Evolutionary conservation across 768 basidiomycete species (phyloP).

Genomic region (Hygrocybe punicea): DNA sequence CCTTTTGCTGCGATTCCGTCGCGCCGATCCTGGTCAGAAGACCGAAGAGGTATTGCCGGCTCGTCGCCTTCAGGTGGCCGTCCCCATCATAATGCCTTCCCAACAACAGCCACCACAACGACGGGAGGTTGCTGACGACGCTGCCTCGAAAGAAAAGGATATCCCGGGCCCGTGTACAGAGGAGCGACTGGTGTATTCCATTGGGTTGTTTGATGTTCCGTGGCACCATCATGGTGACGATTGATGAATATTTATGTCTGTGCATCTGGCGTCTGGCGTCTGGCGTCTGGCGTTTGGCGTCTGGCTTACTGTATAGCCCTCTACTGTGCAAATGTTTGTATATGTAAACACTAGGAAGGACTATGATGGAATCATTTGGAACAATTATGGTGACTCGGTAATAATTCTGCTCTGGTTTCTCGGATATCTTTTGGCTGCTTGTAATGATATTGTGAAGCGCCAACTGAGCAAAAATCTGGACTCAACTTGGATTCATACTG

Average conservation of each 20-base stretch:
- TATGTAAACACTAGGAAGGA: no score
- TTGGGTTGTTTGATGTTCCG: slow-evolving; percentile 36
- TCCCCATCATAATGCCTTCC: slow-evolving; percentile 42
- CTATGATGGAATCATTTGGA: no score
- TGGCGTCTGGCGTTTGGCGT: no score
- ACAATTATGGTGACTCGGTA: no score
- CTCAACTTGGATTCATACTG: no score
- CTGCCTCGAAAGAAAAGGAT: slow-evolving; percentile 7
- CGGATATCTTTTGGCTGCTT: no score
- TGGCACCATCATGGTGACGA: slow-evolving; percentile 18
- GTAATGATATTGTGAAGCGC: no score
- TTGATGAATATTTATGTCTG: not conserved
- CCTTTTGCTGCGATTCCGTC: not conserved
- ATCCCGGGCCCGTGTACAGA: slow-evolving; percentile 3
- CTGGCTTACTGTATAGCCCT: no score
- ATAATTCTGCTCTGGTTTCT: no score
- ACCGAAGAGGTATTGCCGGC: not conserved
- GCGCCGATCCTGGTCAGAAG: not conserved
- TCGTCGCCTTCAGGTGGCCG: slow-evolving; percentile 25
- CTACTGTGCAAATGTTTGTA: no score
- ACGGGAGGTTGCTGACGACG: not conserved
- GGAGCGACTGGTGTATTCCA: slow-evolving; percentile 24
- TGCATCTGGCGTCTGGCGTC: not conserved
- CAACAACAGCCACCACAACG: not conserved
- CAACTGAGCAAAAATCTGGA: no score